Evolutionary conservation across 2,329 filamentous ascomycete species (phyloP).

Genomic region (Dissoconium aciculare): DNA sequence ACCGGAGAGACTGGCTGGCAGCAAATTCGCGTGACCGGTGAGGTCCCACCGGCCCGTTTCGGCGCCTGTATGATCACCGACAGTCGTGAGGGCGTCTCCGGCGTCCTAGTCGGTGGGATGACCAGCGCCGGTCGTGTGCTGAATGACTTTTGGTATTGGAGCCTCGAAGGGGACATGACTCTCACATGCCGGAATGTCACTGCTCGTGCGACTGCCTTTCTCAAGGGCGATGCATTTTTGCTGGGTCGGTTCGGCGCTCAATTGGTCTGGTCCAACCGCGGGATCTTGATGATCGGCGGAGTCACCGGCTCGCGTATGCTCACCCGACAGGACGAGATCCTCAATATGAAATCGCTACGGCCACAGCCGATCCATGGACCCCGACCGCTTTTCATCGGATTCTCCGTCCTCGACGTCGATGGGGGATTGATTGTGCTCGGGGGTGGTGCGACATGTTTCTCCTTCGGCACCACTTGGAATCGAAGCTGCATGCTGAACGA

Average conservation of each 20-base stretch:
- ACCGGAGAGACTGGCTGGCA: slow-evolving; percentile 38
- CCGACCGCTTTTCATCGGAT: slow-evolving; percentile 58
- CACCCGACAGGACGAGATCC: slow-evolving; percentile 38
- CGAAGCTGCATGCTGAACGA: slow-evolving; percentile 32
- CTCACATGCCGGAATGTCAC: slow-evolving; percentile 17
- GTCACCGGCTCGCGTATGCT: slow-evolving; percentile 33
- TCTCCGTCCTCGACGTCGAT: slow-evolving; percentile 38
- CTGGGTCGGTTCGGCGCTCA: slow-evolving; percentile 38
- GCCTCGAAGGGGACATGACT: slow-evolving; percentile 26
- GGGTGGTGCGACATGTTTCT: slow-evolving; percentile 78
- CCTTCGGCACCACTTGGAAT: slow-evolving; percentile 80
- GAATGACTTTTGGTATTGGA: slow-evolving; percentile 52
- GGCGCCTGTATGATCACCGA: slow-evolving; percentile 40
- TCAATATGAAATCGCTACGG: slow-evolving; percentile 24
- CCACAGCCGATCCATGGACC: slow-evolving; percentile 23
- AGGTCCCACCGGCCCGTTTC: slow-evolving; percentile 37
- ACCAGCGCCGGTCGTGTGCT: slow-evolving; percentile 47
- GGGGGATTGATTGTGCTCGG: slow-evolving; percentile 49
- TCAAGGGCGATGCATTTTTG: slow-evolving; percentile 16
- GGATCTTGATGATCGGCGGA: slow-evolving; percentile 39
- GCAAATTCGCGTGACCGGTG: slow-evolving; percentile 21
- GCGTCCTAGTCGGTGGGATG: slow-evolving; percentile 61
- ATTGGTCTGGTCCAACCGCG: slow-evolving; percentile 31
- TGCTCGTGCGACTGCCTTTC: slow-evolving; percentile 13
- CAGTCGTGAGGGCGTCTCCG: slow-evolving; percentile 27